These are phyloP conservation scores for Jimgerdemannia flammicorona DNA, from an alignment of 192 early-diverging fungal species.

Conservation along the genomic window DNA sequence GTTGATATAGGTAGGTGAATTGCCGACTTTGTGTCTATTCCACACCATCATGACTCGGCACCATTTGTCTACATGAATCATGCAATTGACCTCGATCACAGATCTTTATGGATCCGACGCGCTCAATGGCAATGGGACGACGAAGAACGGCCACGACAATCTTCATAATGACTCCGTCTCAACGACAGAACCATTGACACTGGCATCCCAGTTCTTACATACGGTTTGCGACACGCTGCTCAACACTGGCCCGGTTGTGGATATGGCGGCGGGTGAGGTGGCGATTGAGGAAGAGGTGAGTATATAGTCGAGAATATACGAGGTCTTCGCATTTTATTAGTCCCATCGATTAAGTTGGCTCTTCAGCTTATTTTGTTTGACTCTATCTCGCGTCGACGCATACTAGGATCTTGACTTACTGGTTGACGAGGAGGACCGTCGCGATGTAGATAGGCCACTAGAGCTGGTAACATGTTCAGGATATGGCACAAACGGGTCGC, in stretches of 20 bases:
- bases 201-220: conserved; percentile 44
- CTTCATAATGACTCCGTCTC: background rate
- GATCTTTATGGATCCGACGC: conserved; percentile 32
- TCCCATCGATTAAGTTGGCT: background rate
- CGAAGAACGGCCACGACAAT: conserved; percentile 17
- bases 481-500: conserved; percentile 42
- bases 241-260: conserved; percentile 74
- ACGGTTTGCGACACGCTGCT: conserved; percentile 75
- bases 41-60: too few relatives aligned
- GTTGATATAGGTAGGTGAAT: background rate
- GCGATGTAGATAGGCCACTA: conserved; percentile 28
- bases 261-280: conserved; percentile 68
- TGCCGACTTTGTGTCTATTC: too few relatives aligned
- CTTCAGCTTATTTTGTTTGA: background rate
- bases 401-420: conserved; percentile 3
- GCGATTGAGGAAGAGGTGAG: conserved; percentile 33
- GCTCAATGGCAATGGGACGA: conserved; percentile 24
- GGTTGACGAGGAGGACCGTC: conserved; percentile 6
- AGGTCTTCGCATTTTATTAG: background rate
- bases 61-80: too few relatives aligned
- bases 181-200: background rate
- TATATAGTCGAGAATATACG: too few relatives aligned
- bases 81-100: background rate
- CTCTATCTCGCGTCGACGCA: background rate
- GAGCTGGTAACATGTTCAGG: conserved; percentile 53